phyloP scores from a whole-genome alignment of 75 land plant species.

The Ceratopteris richardii region DNA sequence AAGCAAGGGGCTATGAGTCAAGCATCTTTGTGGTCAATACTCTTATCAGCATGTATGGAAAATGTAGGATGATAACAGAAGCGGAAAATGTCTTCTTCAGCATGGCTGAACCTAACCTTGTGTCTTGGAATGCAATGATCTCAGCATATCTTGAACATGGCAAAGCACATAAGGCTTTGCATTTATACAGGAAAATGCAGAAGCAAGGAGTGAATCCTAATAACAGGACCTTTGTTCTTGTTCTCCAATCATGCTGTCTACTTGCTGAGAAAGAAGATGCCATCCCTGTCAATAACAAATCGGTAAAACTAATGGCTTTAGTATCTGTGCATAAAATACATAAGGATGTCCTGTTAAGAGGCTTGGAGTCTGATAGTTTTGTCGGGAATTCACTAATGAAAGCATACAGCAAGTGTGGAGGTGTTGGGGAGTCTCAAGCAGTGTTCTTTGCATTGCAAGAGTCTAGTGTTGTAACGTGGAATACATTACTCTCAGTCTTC shows the following conservation, averaged over 20 bases:
- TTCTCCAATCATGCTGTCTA: background rate
- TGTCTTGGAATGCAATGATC: constrained; percentile 2
- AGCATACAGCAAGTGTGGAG: constrained; percentile 6
- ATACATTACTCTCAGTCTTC: constrained; percentile 3
- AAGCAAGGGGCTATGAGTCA: background rate
- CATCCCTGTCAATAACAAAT: too few species aligned
- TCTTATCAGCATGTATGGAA: background rate
- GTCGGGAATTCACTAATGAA: too few species aligned
- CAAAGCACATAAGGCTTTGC: background rate
- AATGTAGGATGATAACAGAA: background rate
- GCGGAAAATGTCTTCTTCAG: background rate
- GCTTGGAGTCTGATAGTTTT: too few species aligned
- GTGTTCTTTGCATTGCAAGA: constrained; percentile 8
- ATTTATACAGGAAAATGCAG: background rate
- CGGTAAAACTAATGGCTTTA: too few species aligned
- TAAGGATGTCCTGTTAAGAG: too few species aligned
- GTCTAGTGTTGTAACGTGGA: constrained; percentile 7
- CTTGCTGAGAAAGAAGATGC: too few species aligned
- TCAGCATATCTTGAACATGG: background rate
- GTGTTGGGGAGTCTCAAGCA: constrained; percentile 7
- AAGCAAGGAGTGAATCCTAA: background rate
- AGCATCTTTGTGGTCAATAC: background rate
- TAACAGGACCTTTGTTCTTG: background rate
- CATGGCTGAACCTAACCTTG: background rate
- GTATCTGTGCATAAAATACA: too few species aligned